A percentile compares a stretch with the other conserved stretches of the same genome.
phyloP scores from a whole-genome alignment of 495 filamentous ascomycete species.

The Penicillium bialowiezense region DNA sequence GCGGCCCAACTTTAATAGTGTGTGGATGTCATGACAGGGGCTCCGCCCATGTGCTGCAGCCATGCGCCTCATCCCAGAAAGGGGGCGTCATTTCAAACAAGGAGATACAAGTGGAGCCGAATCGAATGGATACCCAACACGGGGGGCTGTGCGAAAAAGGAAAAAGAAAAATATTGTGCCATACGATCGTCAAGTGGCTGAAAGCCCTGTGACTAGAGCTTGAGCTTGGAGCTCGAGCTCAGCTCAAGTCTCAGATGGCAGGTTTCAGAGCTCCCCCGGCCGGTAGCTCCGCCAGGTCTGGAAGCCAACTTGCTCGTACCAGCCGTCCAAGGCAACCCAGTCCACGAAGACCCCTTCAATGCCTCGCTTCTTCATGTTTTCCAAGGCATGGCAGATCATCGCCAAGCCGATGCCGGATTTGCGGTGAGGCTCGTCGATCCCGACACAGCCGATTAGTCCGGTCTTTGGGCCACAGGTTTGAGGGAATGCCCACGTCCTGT shows the following conservation, averaged over 20 bases:
- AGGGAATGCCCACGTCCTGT: conserved; percentile 44
- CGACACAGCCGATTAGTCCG: conserved; percentile 50
- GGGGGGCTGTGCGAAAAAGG: background rate
- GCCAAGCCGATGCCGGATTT: conserved; percentile 45
- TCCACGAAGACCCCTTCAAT: conserved; percentile 50
- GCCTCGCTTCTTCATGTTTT: conserved; percentile 46
- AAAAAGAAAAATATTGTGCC: background rate
- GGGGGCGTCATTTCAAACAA: background rate
- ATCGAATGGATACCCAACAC: background rate
- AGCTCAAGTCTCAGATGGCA: too few relatives aligned
- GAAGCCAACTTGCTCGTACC: conserved; percentile 51
- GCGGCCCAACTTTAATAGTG: too few relatives aligned
- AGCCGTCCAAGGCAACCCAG: conserved; percentile 48
- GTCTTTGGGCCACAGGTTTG: conserved; percentile 43
- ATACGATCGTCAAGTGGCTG: background rate
- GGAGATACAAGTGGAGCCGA: background rate
- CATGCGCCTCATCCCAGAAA: too few relatives aligned
- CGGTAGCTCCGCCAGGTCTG: conserved; percentile 43
- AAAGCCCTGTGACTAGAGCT: too few relatives aligned
- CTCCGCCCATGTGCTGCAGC: too few relatives aligned
- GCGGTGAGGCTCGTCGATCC: conserved; percentile 40
- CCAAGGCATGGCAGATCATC: conserved; percentile 46
- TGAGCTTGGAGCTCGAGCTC: too few relatives aligned
- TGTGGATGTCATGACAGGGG: too few relatives aligned
- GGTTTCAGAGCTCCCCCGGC: conserved; percentile 27